Base-by-base conservation (phyloP, 106 monocot genomes). In the Cymbidium sinense region DNA sequence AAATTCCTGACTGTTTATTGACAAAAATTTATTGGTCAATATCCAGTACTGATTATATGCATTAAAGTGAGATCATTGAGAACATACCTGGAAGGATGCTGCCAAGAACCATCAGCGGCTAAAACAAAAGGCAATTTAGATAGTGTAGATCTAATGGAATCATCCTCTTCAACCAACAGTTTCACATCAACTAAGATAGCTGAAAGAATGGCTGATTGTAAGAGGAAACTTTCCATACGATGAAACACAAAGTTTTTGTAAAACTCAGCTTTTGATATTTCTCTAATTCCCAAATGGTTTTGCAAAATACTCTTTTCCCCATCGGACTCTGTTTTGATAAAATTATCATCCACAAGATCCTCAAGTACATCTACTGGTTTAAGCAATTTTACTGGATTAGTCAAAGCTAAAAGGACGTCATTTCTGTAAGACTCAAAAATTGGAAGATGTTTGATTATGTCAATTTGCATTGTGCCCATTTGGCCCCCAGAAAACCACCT, bases 401-500 rank as follows among this genome's bases (percentile, higher is more conserved):
- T 73, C 83, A 99, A 87, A 80, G 65, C 73, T 67, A 76, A 62
- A 10, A 88, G 84, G n/a, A 87, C 78, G 55, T 87, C 95, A 76
- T 62, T 83, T 83, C 44, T 81, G 77, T 92, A 95, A 65, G 87
- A 86, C 77, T 99, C 95, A 87, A 95, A 99, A 33, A 99, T 85
- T 61, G 99, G 99, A 69, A 99, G 90, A 50, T 79, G 64, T 77
- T 91, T 99, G 76, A 99, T 94, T 54, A 87, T 83, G 30, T 92
- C 78, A 79, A 84, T 83, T 44, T 92, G 87, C n/a, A 23, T 77
- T 72, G 86, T 51, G 51, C 80, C 41, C 27, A 99, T 79, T 55
- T 87, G 83, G 58, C 84, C 51, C 10, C 89, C 83, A 83, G 84
- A 90, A 85, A 95, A 99, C 94, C 99, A 99, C 44, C 87, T 99